Evolutionary conservation across 305 asterid genomes (phyloP).

Genomic region (Fraxinus nigra): DNA sequence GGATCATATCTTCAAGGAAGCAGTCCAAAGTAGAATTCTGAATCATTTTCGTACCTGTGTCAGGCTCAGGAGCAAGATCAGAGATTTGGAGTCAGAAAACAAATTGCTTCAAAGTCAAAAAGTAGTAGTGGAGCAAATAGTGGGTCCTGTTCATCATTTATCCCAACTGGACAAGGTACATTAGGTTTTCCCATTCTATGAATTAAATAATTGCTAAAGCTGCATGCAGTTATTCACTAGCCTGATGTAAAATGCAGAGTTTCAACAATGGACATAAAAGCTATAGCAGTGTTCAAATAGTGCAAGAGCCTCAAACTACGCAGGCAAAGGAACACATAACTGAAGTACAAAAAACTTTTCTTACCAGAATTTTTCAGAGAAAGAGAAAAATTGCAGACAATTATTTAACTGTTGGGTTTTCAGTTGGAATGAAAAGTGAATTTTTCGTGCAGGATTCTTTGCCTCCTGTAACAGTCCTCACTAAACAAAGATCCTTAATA

Average conservation of each 20-base stretch:
- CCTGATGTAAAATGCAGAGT: constrained; percentile 37
- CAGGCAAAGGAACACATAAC: constrained; percentile 41
- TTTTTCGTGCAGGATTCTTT: constrained; percentile 53
- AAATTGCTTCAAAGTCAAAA: constrained; percentile 56
- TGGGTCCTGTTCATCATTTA: constrained; percentile 41
- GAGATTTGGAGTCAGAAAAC: constrained; percentile 74
- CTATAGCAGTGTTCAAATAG: constrained; percentile 35
- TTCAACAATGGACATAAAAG: constrained; percentile 46
- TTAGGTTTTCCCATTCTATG: neutral
- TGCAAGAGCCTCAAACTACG: constrained; percentile 40
- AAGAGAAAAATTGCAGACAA: neutral
- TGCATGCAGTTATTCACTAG: constrained; percentile 12
- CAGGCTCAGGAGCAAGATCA: constrained; percentile 72
- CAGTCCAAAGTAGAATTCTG: constrained; percentile 19
- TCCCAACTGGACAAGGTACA: constrained; percentile 47
- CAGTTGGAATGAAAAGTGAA: constrained; percentile 16
- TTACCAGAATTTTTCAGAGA: constrained; percentile 15
- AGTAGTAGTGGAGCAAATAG: constrained; percentile 47
- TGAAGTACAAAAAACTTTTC: constrained; percentile 48
- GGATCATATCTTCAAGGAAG: constrained; percentile 21
- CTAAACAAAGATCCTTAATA: constrained; percentile 84
- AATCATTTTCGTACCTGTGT: constrained; percentile 14
- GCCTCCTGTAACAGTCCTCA: constrained; percentile 45
- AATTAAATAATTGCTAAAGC: constrained; percentile 19
- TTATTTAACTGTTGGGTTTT: constrained; percentile 13